Percentiles rank a stretch among this genome's conserved stretches.
Conservation (phyloP, 345 rosid genomes). For the Rhodomyrtus tomentosa region DNA sequence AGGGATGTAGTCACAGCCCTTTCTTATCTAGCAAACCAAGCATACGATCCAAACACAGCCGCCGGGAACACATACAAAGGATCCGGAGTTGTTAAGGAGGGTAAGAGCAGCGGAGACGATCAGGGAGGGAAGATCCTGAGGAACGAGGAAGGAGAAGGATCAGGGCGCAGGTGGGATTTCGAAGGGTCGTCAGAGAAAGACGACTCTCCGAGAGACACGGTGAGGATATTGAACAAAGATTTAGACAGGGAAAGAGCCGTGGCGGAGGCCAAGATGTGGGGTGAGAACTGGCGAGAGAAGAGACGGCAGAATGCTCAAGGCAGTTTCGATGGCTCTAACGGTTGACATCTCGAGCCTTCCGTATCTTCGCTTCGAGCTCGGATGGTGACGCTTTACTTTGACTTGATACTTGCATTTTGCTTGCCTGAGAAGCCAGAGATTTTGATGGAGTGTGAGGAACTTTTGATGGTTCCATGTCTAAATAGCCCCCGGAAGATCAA, state of each 20-base stretch:
- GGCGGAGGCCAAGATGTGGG: conserved; percentile 99
- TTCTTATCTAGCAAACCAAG: conserved; percentile 84
- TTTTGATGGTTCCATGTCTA: neutral
- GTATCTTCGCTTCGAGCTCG: neutral
- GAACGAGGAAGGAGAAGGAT: conserved; percentile 65
- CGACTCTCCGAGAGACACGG: conserved; percentile 75
- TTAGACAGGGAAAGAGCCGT: conserved; percentile 84
- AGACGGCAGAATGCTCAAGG: conserved; percentile 63
- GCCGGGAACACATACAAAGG: conserved; percentile 9
- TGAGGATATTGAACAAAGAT: conserved; percentile 54
- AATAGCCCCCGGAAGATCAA: neutral
- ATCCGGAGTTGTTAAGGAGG: conserved; percentile 32
- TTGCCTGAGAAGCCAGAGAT: neutral
- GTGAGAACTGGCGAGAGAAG: conserved; percentile 87
- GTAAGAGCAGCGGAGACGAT: conserved; percentile 46
- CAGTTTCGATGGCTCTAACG: conserved; percentile 32
- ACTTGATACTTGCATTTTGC: neutral
- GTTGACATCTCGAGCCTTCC: conserved; percentile 4
- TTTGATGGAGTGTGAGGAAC: neutral
- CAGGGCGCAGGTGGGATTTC: conserved; percentile 61
- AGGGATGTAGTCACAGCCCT: conserved; percentile 94
- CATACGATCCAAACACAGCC: conserved; percentile 41
- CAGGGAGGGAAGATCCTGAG: conserved; percentile 44
- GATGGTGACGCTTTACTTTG: neutral
- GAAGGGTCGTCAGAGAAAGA: conserved; percentile 86